These are phyloP conservation scores for Alliaria petiolata DNA, from an alignment of 345 rosid genomes.

Conservation along the genomic window DNA sequence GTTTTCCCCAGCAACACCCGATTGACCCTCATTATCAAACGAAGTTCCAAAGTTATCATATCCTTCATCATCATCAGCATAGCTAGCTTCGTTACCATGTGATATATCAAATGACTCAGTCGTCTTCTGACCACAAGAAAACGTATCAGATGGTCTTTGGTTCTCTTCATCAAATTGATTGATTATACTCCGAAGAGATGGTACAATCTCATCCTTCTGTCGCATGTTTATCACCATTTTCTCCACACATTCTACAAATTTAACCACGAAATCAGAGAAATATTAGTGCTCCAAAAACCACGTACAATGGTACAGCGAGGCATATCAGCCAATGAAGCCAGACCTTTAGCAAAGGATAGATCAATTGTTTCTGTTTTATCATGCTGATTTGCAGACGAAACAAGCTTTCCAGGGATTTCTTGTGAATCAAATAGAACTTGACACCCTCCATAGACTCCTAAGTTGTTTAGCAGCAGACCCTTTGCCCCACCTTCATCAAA, in stretches of 20 bases:
- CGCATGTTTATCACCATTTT: slow-evolving; percentile 61
- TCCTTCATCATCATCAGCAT: slow-evolving; percentile 44
- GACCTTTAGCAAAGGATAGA: slow-evolving; percentile 77
- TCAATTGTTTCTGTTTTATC: slow-evolving; percentile 58
- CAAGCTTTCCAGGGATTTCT: slow-evolving; percentile 79
- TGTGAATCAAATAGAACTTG: slow-evolving; percentile 88
- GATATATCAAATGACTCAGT: slow-evolving; percentile 37
- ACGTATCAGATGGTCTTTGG: slow-evolving; percentile 49
- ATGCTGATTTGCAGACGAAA: slow-evolving; percentile 41
- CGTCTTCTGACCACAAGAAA: slow-evolving; percentile 43
- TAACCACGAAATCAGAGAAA: slow-evolving; percentile 4
- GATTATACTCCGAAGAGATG: slow-evolving; percentile 57
- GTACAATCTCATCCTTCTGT: slow-evolving; percentile 71
- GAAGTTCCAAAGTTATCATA: slow-evolving; percentile 47
- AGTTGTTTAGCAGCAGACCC: slow-evolving; percentile 82
- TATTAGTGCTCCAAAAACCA: neutral
- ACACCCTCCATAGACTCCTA: slow-evolving; percentile 86
- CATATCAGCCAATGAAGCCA: slow-evolving; percentile 29
- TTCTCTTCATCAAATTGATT: slow-evolving; percentile 72
- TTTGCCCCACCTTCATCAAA: slow-evolving; percentile 98
- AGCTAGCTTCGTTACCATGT: slow-evolving; percentile 37
- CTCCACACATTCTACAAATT: slow-evolving; percentile 59
- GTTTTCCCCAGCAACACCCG: slow-evolving; percentile 41
- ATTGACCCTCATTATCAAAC: slow-evolving; percentile 53
- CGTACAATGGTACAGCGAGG: neutral